Conservation (phyloP, 1,284 basidiomycete species). For the Filobasidium uniguttulatum region DNA sequence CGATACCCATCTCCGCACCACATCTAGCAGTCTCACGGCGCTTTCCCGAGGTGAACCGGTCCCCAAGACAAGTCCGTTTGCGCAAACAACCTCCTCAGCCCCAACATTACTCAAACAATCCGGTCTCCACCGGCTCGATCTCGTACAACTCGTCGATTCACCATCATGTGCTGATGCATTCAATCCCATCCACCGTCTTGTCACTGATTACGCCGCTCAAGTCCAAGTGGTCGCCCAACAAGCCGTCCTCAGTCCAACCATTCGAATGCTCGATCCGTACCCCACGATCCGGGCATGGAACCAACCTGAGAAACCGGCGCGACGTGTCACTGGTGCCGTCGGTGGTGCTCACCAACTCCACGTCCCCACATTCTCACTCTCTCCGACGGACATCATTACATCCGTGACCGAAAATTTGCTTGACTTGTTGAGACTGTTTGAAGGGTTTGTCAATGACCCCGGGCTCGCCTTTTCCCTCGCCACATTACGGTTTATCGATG, state of each 20-base stretch:
- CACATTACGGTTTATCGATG: slow-evolving; percentile 58
- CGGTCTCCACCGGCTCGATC: background rate
- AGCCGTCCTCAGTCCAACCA: slow-evolving; percentile 73
- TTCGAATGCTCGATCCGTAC: slow-evolving; percentile 59
- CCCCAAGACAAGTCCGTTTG: slow-evolving; percentile 45
- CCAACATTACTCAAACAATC: slow-evolving; percentile 55
- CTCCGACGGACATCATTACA: slow-evolving; percentile 75
- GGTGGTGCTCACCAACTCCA: slow-evolving; percentile 51
- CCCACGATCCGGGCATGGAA: slow-evolving; percentile 57
- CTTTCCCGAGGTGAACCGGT: slow-evolving; percentile 42
- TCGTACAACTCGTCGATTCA: background rate
- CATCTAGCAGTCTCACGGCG: slow-evolving; percentile 43
- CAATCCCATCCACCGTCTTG: background rate
- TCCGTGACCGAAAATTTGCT: slow-evolving; percentile 81
- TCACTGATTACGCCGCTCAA: slow-evolving; percentile 47
- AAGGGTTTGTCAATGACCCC: slow-evolving; percentile 79
- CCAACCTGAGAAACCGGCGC: slow-evolving; percentile 30
- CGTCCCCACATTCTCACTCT: slow-evolving; percentile 86
- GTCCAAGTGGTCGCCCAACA: slow-evolving; percentile 65
- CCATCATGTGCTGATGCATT: background rate
- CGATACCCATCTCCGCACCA: slow-evolving; percentile 45
- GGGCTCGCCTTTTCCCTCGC: slow-evolving; percentile 77
- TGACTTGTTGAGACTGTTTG: slow-evolving; percentile 83
- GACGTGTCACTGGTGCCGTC: slow-evolving; percentile 34
- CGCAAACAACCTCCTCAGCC: slow-evolving; percentile 40